Evolutionary conservation across 192 early-diverging fungal species (phyloP).

Genomic region (Obelidium mucronatum): DNA sequence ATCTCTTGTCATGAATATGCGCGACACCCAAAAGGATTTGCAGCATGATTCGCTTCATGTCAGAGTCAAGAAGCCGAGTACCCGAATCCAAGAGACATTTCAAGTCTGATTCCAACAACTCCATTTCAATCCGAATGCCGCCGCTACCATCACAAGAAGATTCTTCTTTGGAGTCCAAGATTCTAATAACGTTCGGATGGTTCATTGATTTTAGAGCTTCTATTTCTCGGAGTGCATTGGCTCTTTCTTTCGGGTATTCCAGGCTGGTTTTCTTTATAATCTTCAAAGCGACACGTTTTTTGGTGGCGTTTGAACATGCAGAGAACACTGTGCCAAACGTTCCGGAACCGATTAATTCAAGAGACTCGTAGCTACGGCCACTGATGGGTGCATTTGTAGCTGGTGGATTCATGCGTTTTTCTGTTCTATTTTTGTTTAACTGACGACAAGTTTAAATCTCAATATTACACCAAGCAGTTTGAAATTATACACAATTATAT

Average conservation of each 20-base stretch:
- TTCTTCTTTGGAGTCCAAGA: background rate
- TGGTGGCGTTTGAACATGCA: background rate
- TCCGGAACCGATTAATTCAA: background rate
- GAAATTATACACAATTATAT: too few species aligned
- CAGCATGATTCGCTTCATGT: constrained; percentile 80
- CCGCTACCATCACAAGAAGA: too few species aligned
- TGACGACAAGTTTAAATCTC: too few species aligned
- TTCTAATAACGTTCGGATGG: constrained; percentile 74
- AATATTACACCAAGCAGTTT: too few species aligned
- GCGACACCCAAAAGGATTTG: constrained; percentile 88
- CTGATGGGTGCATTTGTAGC: too few species aligned
- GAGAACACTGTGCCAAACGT: background rate
- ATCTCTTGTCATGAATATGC: constrained; percentile 86
- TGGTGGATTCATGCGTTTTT: too few species aligned
- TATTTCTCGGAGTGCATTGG: constrained; percentile 71
- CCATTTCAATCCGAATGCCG: background rate
- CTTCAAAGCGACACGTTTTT: background rate
- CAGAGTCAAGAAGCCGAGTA: background rate
- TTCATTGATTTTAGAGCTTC: constrained; percentile 66
- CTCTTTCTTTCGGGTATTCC: background rate
- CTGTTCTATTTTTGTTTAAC: too few species aligned
- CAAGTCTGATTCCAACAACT: background rate
- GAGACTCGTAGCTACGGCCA: background rate
- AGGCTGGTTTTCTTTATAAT: background rate
- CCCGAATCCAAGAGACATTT: background rate